Evolutionary conservation across 1,284 basidiomycete genomes (phyloP).

Genomic region (Blastosporella zonata): DNA sequence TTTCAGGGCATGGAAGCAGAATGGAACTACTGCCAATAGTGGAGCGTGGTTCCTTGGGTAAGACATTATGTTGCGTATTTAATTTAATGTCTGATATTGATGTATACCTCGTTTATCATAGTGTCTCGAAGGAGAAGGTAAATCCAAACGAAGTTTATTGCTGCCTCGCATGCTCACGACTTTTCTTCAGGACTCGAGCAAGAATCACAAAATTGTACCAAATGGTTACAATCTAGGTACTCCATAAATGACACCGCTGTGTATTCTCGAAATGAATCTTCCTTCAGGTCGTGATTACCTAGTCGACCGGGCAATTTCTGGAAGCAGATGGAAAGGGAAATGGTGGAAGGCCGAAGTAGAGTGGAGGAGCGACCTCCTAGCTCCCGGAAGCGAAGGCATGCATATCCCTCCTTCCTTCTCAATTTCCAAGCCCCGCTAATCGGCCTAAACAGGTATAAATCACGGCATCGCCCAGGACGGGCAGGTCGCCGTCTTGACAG

Average conservation of each 20-base stretch:
- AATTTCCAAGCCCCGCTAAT: too few relatives aligned
- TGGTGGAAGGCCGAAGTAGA: conserved; percentile 74
- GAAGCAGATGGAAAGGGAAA: conserved; percentile 57
- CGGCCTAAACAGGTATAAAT: conserved; percentile 68
- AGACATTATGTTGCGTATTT: conserved; percentile 22
- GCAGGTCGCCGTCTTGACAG: conserved; percentile 70
- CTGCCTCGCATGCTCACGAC: background rate
- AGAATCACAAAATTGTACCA: conserved; percentile 67
- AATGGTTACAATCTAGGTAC: conserved; percentile 71
- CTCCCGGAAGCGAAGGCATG: conserved; percentile 62
- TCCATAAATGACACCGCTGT: background rate
- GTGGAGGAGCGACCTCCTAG: conserved; percentile 65
- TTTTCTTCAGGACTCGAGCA: conserved; percentile 49
- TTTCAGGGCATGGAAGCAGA: conserved; percentile 72
- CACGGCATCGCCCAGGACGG: conserved; percentile 79
- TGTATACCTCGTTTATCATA: conserved; percentile 23
- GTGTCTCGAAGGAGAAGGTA: conserved; percentile 72
- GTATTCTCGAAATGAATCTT: background rate
- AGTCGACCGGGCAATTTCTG: conserved; percentile 59
- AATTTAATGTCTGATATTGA: background rate
- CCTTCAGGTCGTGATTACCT: conserved; percentile 61
- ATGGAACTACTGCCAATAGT: conserved; percentile 58
- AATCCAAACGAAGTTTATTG: conserved; percentile 5
- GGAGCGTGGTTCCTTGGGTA: conserved; percentile 75
- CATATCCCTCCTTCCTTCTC: background rate